A percentile compares a stretch with the other conserved stretches of the same genome.
Conservation (phyloP, 208 protist genomes). For the Acanthamoeba lenticulata region DNA sequence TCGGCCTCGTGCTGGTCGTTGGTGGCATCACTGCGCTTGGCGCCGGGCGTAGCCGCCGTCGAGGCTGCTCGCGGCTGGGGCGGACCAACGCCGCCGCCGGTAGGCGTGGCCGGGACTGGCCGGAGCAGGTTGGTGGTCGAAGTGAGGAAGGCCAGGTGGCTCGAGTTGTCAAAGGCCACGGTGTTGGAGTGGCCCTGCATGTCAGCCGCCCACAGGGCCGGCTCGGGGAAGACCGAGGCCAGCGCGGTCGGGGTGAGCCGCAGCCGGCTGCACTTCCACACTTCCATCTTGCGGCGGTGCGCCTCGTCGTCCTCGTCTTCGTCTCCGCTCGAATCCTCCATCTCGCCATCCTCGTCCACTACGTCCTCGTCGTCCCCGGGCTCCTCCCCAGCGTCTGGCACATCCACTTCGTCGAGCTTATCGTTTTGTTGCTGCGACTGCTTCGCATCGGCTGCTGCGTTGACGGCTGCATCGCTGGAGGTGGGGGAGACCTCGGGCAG, state of each 20-base stretch:
- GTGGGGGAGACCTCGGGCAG: not conserved
- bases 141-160: conserved; percentile 52
- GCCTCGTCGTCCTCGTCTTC: conserved; percentile 1
- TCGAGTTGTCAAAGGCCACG: conserved; percentile 43
- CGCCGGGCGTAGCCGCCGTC: not conserved
- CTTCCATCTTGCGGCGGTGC: not conserved
- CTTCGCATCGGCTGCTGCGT: not conserved
- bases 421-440: not conserved
- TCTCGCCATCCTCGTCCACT: not conserved
- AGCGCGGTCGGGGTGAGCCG: not conserved
- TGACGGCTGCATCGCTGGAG: not conserved
- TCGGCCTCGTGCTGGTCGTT: not conserved
- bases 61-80: not conserved
- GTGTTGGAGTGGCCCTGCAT: conserved; percentile 16
- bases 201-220: conserved; percentile 22
- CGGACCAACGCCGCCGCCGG: too few species aligned
- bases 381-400: not conserved
- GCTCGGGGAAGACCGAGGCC: conserved; percentile 1
- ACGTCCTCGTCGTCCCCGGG: not conserved
- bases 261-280: conserved; percentile 46
- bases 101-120: not conserved
- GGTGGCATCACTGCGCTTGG: not conserved
- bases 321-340: not conserved
- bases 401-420: too few species aligned
- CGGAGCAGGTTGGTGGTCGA: conserved; percentile 48